These are phyloP conservation scores for Dactylellina leptospora DNA, from an alignment of 2,329 filamentous ascomycete genomes.

Conservation along the genomic window DNA sequence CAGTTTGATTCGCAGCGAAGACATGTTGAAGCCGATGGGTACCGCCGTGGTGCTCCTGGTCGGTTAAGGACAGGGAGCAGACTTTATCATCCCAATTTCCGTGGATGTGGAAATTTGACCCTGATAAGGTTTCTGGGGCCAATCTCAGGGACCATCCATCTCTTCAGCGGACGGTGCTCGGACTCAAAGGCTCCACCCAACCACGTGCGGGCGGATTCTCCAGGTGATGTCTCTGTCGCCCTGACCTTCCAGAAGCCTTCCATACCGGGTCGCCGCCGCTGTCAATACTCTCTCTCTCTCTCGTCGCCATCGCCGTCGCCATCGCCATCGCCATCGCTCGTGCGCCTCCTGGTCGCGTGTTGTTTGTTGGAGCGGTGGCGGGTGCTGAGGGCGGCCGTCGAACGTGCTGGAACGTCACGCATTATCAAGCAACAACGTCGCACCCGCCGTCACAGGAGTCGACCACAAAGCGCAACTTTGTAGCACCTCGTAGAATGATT, in stretches of 20 bases:
- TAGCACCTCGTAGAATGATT: too few species aligned
- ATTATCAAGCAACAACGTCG: slow-evolving; percentile 43
- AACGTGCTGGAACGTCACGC: slow-evolving; percentile 42
- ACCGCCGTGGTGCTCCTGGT: neutral
- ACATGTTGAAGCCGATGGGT: neutral
- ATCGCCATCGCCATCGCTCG: neutral
- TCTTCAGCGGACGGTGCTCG: slow-evolving; percentile 15
- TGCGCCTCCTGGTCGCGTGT: slow-evolving; percentile 1
- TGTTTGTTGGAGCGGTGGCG: neutral
- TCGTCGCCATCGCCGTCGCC: neutral
- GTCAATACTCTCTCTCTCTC: neutral
- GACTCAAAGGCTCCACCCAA: slow-evolving; percentile 24
- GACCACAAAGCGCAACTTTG: too few species aligned
- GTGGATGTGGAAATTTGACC: slow-evolving; percentile 44
- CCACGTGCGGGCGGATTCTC: slow-evolving; percentile 25
- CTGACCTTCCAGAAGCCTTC: neutral
- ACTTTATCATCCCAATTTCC: slow-evolving; percentile 42
- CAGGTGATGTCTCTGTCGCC: neutral
- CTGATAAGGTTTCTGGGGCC: slow-evolving; percentile 31
- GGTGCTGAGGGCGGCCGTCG: slow-evolving; percentile 11
- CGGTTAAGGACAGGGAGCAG: slow-evolving; percentile 25
- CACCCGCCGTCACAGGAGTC: too few species aligned
- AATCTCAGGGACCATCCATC: neutral
- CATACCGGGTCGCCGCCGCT: neutral
- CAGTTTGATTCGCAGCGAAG: neutral